Evolutionary conservation across 148 eudicot genomes (phyloP).

Genomic region (Vaccinium darrowii): DNA sequence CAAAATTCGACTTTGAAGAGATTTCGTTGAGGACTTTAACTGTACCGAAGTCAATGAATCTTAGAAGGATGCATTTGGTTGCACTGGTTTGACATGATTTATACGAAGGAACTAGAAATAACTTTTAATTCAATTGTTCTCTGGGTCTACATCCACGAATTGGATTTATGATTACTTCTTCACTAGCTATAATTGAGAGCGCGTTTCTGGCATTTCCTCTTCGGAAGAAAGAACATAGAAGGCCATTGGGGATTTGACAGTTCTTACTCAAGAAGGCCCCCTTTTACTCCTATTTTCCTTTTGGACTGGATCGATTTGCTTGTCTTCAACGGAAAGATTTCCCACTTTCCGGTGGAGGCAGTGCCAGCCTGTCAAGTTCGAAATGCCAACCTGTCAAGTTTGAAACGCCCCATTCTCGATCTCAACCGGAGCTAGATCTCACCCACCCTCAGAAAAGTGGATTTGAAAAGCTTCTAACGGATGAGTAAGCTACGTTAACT

Average conservation of each 20-base stretch:
- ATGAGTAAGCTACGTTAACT: not conserved
- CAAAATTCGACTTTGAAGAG: not conserved
- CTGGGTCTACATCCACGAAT: not conserved
- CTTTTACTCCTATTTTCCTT: too few relatives aligned
- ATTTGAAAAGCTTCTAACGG: too few relatives aligned
- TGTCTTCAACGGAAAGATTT: too few relatives aligned
- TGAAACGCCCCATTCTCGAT: too few relatives aligned
- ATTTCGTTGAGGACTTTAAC: not conserved
- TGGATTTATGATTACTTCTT: not conserved
- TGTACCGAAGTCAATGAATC: not conserved
- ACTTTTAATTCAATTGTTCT: not conserved
- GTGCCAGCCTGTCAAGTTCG: too few relatives aligned
- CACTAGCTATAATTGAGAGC: not conserved
- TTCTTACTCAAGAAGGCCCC: too few relatives aligned
- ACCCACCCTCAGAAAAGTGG: too few relatives aligned
- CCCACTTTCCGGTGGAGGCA: too few relatives aligned
- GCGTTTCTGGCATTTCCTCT: not conserved
- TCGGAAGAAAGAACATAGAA: not conserved
- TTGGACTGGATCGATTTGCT: too few relatives aligned
- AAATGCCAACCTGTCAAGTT: too few relatives aligned
- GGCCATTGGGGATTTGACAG: not conserved
- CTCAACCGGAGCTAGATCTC: too few relatives aligned
- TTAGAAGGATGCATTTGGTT: not conserved
- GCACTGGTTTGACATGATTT: not conserved
- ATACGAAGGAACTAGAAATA: not conserved